Evolutionary conservation across 768 basidiomycete genomes (phyloP).

Genomic region (Podaxis sp.): DNA sequence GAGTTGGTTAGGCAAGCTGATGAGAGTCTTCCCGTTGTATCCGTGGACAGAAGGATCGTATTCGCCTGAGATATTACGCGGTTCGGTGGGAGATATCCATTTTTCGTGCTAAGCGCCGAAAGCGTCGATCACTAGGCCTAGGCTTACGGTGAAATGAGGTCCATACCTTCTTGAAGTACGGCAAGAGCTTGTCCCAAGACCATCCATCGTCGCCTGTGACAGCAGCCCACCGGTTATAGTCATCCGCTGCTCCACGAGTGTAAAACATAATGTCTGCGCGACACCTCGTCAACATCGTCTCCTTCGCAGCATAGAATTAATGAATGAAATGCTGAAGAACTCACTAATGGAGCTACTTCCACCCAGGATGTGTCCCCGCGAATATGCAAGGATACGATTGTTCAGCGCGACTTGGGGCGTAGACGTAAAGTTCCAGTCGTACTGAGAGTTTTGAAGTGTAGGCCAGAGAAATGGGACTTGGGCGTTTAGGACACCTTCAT

Average conservation of each 20-base stretch:
- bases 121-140: no score
- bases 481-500: constrained; percentile 22
- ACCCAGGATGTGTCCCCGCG: constrained; percentile 29
- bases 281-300: no score
- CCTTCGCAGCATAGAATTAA: not conserved
- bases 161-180: constrained; percentile 28
- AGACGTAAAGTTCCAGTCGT: constrained; percentile 34
- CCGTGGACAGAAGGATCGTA: constrained; percentile 38
- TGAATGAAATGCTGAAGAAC: not conserved
- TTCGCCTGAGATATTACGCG: constrained; percentile 36
- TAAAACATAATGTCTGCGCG: constrained; percentile 30
- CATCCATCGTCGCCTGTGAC: constrained; percentile 33
- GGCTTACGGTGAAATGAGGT: no score
- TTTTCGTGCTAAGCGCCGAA: constrained; percentile 27
- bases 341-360: constrained; percentile 29
- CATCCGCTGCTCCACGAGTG: constrained; percentile 32
- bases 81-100: constrained; percentile 33
- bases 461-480: constrained; percentile 24
- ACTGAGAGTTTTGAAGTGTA: constrained; percentile 17
- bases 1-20: constrained; percentile 33
- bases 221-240: constrained; percentile 24
- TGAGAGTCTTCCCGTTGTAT: constrained; percentile 28
- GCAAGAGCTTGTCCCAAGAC: constrained; percentile 31
- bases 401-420: constrained; percentile 22
- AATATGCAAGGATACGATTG: constrained; percentile 21